phyloP scores from a whole-genome alignment of 75 land plant genomes.

The Isoetes taiwanensis region DNA sequence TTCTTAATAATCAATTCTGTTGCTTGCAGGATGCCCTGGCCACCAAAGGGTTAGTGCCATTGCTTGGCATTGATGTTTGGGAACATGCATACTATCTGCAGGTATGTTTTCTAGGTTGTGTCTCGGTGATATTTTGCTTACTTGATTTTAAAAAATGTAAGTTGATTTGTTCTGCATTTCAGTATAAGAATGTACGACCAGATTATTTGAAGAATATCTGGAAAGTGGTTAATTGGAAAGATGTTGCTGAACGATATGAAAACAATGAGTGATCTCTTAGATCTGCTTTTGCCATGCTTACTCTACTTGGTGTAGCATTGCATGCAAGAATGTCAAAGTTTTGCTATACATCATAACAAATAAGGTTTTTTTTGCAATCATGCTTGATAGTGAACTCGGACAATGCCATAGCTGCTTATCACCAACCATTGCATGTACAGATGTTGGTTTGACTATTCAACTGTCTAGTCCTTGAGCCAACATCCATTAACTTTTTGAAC shows the following conservation, averaged over 20 bases:
- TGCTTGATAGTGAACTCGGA: too few species aligned
- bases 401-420: too few species aligned
- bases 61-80: conserved; percentile 99
- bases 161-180: conserved; percentile 9
- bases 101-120: conserved; percentile 26
- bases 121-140: not conserved
- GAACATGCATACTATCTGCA: conserved; percentile 97
- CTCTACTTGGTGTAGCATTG: too few species aligned
- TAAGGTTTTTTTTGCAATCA: too few species aligned
- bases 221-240: conserved; percentile 93
- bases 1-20: not conserved
- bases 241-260: conserved; percentile 54
- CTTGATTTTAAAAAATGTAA: not conserved
- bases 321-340: too few species aligned
- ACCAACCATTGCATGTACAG: too few species aligned
- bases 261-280: too few species aligned
- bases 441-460: too few species aligned
- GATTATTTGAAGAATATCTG: conserved; percentile 96
- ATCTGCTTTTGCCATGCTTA: too few species aligned
- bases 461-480: too few species aligned
- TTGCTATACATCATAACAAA: too few species aligned
- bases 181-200: conserved; percentile 93
- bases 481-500: too few species aligned
- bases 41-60: conserved; percentile 70
- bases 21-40: conserved; percentile 61